Percentiles rank a stretch among this genome's conserved stretches.
phyloP scores from a whole-genome alignment of 23 red algal genomes.

The Cyanidioschyzon merolae region DNA sequence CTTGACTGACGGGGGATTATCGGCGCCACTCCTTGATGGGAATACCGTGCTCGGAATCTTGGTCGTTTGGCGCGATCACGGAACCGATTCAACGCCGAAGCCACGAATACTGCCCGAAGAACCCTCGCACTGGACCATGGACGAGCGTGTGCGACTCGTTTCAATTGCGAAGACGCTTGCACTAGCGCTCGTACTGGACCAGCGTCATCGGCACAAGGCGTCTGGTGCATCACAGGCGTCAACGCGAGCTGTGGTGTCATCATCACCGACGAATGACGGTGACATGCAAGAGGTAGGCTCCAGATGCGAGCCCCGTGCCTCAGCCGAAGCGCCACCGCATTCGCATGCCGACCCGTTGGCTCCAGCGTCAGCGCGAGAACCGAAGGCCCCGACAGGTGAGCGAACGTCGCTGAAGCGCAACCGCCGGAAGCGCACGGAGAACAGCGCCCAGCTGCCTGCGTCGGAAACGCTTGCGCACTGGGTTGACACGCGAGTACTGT shows the following conservation, averaged over 20 bases:
- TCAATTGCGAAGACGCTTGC: background rate
- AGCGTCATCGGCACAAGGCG: background rate
- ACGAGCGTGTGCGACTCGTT: background rate
- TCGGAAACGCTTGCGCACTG: background rate
- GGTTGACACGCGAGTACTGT: background rate
- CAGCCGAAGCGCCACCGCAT: too few species aligned
- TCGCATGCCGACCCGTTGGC: background rate
- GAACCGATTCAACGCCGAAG: background rate
- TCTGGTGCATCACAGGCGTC: background rate
- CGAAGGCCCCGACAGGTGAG: background rate
- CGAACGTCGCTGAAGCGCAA: background rate
- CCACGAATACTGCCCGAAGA: background rate
- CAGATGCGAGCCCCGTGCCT: background rate
- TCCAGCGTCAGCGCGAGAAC: background rate
- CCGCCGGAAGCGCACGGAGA: background rate
- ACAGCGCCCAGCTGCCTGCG: background rate
- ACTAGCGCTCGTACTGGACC: background rate
- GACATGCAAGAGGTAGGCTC: background rate
- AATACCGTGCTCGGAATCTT: slow-evolving; percentile 41
- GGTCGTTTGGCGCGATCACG: slow-evolving; percentile 20
- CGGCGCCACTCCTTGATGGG: slow-evolving; percentile 42
- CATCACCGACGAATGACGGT: background rate
- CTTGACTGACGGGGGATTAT: slow-evolving; percentile 58
- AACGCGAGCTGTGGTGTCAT: background rate
- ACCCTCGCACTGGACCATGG: background rate